A percentile compares a stretch with the other conserved stretches of the same genome.
Evolutionary conservation across 228 moss, liverwort and hornwort species (phyloP).

Genomic region (Sphagnum magellanicum): DNA sequence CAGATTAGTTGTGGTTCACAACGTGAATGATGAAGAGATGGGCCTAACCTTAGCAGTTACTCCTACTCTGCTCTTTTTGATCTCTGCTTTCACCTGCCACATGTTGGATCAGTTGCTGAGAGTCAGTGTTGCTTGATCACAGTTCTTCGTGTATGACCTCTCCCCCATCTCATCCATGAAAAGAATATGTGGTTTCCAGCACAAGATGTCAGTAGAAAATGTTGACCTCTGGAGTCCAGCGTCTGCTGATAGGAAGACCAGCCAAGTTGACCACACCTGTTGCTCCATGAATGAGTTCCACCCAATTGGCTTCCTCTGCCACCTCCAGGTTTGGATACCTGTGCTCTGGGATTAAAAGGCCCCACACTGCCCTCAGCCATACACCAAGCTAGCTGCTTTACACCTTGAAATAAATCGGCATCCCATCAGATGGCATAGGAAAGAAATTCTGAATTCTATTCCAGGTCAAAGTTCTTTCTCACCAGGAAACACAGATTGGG

Average conservation of each 20-base stretch:
- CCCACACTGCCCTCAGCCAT: neutral
- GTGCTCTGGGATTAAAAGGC: constrained; percentile 27
- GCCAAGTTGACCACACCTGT: constrained; percentile 96
- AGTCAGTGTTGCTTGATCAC: neutral
- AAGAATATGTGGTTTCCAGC: no score
- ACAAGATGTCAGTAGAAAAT: no score
- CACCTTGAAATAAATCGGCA: neutral
- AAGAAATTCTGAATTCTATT: neutral
- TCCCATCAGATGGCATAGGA: neutral
- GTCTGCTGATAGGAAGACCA: constrained; percentile 81
- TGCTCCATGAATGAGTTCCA: constrained; percentile 60
- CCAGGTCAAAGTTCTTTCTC: constrained; percentile 1
- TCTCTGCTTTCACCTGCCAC: constrained; percentile 74
- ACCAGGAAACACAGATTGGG: constrained; percentile 70
- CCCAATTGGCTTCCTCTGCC: constrained; percentile 73
- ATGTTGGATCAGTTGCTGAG: neutral
- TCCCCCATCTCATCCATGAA: no score
- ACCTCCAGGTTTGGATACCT: constrained; percentile 59
- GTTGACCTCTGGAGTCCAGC: constrained; percentile 80
- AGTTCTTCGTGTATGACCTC: neutral
- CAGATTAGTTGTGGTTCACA: neutral
- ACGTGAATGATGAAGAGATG: neutral
- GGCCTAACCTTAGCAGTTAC: constrained; percentile 69
- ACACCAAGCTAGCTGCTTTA: neutral
- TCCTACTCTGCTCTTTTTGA: constrained; percentile 71